These are phyloP conservation scores for Aspergillus olivimuriae DNA, from an alignment of 495 filamentous ascomycete genomes.

Conservation along the genomic window DNA sequence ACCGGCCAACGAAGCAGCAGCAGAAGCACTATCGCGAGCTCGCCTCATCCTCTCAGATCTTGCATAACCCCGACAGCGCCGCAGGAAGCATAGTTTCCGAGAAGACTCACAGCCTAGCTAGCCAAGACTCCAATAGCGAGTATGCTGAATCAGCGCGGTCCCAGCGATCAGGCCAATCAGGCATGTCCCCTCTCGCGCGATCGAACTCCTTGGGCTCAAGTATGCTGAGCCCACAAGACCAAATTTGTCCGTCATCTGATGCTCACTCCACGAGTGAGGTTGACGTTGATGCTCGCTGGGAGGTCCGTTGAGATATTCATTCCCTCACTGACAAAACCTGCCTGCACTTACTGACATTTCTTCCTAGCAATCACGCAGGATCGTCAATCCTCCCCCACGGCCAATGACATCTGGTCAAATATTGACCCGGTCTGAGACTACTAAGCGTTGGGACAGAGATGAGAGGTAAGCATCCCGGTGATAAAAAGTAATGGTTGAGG, in stretches of 20 bases:
- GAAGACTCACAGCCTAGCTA: conserved; percentile 23
- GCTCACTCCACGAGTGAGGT: conserved; percentile 34
- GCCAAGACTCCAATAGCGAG: conserved; percentile 37
- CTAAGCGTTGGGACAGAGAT: conserved; percentile 25
- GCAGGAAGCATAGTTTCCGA: conserved; percentile 22
- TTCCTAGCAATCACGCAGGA: conserved; percentile 33
- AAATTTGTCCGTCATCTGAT: conserved; percentile 20
- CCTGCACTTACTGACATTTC: too few species aligned
- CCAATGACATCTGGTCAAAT: conserved; percentile 33
- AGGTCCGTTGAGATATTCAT: conserved; percentile 6
- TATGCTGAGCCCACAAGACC: conserved; percentile 17
- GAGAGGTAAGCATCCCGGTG: conserved; percentile 26
- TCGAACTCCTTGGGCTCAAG: conserved; percentile 37
- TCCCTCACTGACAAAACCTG: conserved; percentile 9
- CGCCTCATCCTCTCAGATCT: conserved; percentile 46
- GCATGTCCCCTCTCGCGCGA: conserved; percentile 31
- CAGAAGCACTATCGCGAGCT: conserved; percentile 76
- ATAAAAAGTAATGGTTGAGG: too few species aligned
- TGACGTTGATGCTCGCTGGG: conserved; percentile 33
- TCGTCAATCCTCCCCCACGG: conserved; percentile 28
- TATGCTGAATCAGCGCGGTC: conserved; percentile 31
- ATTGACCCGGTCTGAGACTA: conserved; percentile 19
- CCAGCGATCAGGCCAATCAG: conserved; percentile 30
- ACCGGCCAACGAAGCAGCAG: conserved; percentile 70
- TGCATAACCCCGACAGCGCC: conserved; percentile 46